These are phyloP conservation scores for Sugiyamaella paludigena DNA, from an alignment of 1,139 yeast genomes.

Conservation along the genomic window DNA sequence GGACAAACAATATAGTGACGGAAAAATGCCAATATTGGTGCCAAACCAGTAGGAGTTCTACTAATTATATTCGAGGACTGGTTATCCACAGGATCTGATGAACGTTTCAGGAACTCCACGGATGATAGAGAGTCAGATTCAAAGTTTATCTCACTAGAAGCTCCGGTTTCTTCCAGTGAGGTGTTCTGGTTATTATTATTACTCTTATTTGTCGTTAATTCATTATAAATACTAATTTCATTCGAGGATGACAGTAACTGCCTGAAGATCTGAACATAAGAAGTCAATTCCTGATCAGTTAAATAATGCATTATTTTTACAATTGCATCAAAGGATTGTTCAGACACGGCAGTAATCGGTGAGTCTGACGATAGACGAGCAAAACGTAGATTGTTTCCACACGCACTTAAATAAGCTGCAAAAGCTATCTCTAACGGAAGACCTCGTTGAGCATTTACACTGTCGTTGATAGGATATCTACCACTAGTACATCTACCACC, in stretches of 20 bases:
- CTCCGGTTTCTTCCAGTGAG: too few relatives aligned
- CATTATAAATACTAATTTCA: background rate
- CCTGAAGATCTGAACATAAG: conserved; percentile 10
- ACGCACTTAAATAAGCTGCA: conserved; percentile 18
- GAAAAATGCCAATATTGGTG: conserved; percentile 17
- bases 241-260: conserved; percentile 1
- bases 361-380: conserved; percentile 14
- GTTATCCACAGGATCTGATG: too few relatives aligned
- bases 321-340: conserved; percentile 16
- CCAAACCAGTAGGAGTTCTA: conserved; percentile 6
- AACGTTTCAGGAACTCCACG: too few relatives aligned
- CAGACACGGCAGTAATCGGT: conserved; percentile 16
- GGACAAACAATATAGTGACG: conserved; percentile 26
- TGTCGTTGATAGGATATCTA: background rate
- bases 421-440: conserved; percentile 2
- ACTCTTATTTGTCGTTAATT: background rate
- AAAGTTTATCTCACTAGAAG: too few relatives aligned
- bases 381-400: conserved; percentile 17
- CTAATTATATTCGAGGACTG: too few relatives aligned
- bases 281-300: conserved; percentile 18
- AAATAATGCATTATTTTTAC: conserved; percentile 22
- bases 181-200: background rate
- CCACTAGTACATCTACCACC: background rate
- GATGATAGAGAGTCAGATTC: too few relatives aligned
- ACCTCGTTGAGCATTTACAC: background rate